phyloP scores from a whole-genome alignment of 345 rosid genomes.

The Hibiscus syriacus region DNA sequence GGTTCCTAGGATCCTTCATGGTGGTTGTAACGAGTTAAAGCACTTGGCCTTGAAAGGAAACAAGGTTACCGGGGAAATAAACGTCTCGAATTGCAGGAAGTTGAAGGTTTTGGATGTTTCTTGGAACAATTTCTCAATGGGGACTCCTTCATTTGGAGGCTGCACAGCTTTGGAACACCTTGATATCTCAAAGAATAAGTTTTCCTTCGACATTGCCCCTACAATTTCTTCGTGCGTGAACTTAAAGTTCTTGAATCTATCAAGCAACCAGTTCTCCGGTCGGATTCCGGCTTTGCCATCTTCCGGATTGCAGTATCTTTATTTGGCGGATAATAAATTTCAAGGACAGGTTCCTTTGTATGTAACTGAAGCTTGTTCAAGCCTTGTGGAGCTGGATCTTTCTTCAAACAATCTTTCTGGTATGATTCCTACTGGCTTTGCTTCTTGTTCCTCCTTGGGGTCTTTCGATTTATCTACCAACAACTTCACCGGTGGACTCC shows the following conservation, averaged over 20 bases:
- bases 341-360: conserved; percentile 60
- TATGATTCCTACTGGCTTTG: conserved; percentile 48
- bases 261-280: conserved; percentile 63
- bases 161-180: conserved; percentile 61
- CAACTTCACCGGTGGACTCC: conserved; percentile 68
- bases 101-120: conserved; percentile 66
- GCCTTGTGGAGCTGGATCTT: conserved; percentile 69
- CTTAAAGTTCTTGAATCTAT: conserved; percentile 58
- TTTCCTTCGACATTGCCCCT: conserved; percentile 50
- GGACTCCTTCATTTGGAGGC: conserved; percentile 51
- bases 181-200: conserved; percentile 67
- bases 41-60: conserved; percentile 51
- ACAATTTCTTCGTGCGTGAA: conserved; percentile 46
- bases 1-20: conserved; percentile 42
- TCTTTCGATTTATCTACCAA: conserved; percentile 53
- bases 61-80: conserved; percentile 55
- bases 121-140: conserved; percentile 54
- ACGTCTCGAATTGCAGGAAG: conserved; percentile 51
- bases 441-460: conserved; percentile 52
- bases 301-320: conserved; percentile 38
- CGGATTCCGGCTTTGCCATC: conserved; percentile 51
- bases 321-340: conserved; percentile 45
- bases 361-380: conserved; percentile 54
- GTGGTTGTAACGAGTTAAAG: conserved; percentile 54
- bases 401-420: conserved; percentile 65